Evolutionary conservation across 2,329 filamentous ascomycete genomes (phyloP).

Genomic region (Cladosporium sp.): DNA sequence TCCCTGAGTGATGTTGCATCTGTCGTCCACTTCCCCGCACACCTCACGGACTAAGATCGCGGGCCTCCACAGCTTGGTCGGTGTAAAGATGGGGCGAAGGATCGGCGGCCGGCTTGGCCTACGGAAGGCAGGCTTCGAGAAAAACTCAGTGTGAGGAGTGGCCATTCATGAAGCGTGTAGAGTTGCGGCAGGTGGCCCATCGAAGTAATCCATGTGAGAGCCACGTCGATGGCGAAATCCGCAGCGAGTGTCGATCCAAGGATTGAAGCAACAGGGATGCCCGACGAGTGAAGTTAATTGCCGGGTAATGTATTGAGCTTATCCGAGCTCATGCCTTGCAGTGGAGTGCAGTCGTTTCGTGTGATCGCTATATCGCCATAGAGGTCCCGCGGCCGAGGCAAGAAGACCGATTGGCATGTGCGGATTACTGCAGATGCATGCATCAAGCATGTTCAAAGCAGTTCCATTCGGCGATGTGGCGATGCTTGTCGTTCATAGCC

Average conservation of each 20-base stretch:
- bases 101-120: conserved; percentile 9
- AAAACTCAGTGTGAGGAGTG: conserved; percentile 1
- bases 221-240: conserved; percentile 2
- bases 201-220: conserved; percentile 4
- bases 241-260: neutral
- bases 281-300: neutral
- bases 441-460: neutral
- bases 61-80: conserved; percentile 14
- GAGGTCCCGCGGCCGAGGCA: conserved; percentile 1
- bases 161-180: neutral
- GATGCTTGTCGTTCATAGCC: neutral
- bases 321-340: neutral
- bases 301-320: conserved; percentile 19
- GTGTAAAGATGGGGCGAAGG: conserved; percentile 17
- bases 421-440: neutral
- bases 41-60: conserved; percentile 3
- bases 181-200: neutral
- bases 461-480: neutral
- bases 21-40: conserved; percentile 18
- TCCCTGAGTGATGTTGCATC: conserved; percentile 21
- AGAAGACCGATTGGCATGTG: neutral
- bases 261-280: neutral
- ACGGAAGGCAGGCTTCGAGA: conserved; percentile 16
- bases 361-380: conserved; percentile 3
- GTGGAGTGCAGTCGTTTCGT: neutral